Base-by-base conservation (phyloP, 31 red algal genomes). In the Odonthalia washingtoniensis region DNA sequence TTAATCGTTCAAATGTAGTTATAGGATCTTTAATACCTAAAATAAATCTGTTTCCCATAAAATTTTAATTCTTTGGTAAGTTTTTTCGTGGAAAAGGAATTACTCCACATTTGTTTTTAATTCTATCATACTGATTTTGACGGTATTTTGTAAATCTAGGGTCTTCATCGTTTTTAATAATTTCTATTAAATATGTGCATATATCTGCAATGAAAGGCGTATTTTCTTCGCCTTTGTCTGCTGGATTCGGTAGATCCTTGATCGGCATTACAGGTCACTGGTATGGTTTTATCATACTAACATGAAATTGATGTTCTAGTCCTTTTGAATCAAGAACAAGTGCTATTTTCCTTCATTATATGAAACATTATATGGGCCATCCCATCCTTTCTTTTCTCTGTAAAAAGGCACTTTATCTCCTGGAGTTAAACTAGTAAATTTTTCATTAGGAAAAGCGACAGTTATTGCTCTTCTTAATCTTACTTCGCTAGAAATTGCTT, bases 11-110 rank as follows among this genome's bases (percentile, higher is more conserved):
- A n/a, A 33, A 28, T 46, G 5, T 21, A 28, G 77, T 80, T 67
- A 24, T 5, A 63, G 52, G 46, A 28, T 61, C 43, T 65, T 52
- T 80, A 27, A 65, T 80, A 9, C 41, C 3, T 67, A 80, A 45
- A 33, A 65, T 0, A 27, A 80, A 80, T 6, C 77, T 67, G 43
- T 63, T 63, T 80, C 46, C 6, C 27, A 80, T 44, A 62, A 80
- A 61, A n/a, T 80, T 80, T 21, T 38, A 0, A 45, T 33, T 17
- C 21, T 5, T 14, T 0, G 77, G 45, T 24, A 80, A 27, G 5
- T 64, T 52, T 0, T 3, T 6, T 21, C 6, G 4, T 28, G 28
- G 0, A 32, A 21, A 53, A 67, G 5, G 24, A 46, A 32, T 80
- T 39, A 53, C 40, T 0, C 18, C 52, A 61, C 42, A 0, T n/a